Evolutionary conservation across 768 basidiomycete genomes (phyloP), one percentile per base, ranked within the genome.

Genomic region (Suillus clintonianus): DNA sequence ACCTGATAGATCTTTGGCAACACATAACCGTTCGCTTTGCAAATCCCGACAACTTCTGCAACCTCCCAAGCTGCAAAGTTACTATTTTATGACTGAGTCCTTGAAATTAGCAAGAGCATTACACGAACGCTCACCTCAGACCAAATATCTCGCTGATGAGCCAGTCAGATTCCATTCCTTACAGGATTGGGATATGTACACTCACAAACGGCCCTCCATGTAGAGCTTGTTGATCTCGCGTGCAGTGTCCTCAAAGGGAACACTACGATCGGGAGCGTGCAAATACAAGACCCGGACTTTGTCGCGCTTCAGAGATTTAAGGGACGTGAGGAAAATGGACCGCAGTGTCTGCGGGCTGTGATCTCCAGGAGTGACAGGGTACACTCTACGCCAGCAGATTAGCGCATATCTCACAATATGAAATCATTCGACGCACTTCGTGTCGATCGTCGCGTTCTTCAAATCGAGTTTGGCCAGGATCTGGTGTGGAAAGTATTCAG

Each of bases 31-130:
- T 86, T 84, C 4, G 77, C 76, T 57, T 78, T 83, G 72, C 85
- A 86, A 34, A 88, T 87, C 0, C 79, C 78, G 1, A 86, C 82
- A 30, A 88, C 80, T 67, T 87, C 86, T 4, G 86, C 85, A 15
- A 79, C 82, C 71, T 89, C 86, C 84, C 85, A 88, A 0, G 86
- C 80, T 1, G 72, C 62, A 47, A 78, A 89, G 71, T 89, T 89
- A 68, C 86, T 57, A 17, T 57, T 30, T 5, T 5, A 8, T 57
- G 27, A 2, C 11, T 57, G 30, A 41, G 22, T 27, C 6, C 9
- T 13, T 6, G 24, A 57, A 57, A 17, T 27, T 7, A 0, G 11
- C 51, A 7, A 30, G 27, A 57, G 39, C 3, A 27, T 13, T 13
- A 10, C 3, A 41, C 17, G 27, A 22, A 14, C 11, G 7, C 3